Evolutionary conservation across 1,284 basidiomycete genomes (phyloP).

Genomic region (Ganoderma sinense): DNA sequence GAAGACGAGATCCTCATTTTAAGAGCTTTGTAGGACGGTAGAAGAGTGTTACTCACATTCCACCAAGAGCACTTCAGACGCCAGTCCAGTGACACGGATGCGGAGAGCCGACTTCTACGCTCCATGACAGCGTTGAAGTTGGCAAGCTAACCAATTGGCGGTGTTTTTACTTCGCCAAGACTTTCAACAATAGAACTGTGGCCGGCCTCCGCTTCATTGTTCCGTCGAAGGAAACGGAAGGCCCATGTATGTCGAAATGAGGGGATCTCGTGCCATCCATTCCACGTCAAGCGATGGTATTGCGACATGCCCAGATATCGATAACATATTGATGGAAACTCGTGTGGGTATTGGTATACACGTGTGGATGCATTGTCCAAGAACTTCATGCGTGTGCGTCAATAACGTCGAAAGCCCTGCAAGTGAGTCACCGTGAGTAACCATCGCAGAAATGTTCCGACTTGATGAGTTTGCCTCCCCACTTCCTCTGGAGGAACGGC

Average conservation of each 20-base stretch:
- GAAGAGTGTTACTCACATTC: neutral
- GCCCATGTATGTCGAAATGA: neutral
- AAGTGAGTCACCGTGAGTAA: neutral
- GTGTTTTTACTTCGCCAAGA: slow-evolving; percentile 6
- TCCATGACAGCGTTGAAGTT: neutral
- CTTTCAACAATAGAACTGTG: neutral
- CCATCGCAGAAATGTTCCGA: neutral
- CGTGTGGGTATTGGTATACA: slow-evolving; percentile 17
- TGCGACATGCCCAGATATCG: slow-evolving; percentile 15
- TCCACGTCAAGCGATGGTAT: slow-evolving; percentile 10
- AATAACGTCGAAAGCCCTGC: slow-evolving; percentile 1
- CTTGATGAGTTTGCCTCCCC: neutral
- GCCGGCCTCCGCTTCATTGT: neutral
- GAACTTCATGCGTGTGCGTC: neutral
- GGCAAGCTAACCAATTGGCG: neutral
- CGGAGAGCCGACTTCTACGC: neutral
- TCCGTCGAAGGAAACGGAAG: neutral
- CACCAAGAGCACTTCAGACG: neutral
- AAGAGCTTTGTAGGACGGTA: neutral
- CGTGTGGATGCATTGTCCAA: slow-evolving; percentile 6
- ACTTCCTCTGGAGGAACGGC: neutral
- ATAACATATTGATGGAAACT: slow-evolving; percentile 13
- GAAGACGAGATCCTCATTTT: neutral
- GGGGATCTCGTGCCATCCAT: neutral
- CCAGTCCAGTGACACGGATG: neutral